Conservation (phyloP, 148 eudicot genomes). For the Silene latifolia region DNA sequence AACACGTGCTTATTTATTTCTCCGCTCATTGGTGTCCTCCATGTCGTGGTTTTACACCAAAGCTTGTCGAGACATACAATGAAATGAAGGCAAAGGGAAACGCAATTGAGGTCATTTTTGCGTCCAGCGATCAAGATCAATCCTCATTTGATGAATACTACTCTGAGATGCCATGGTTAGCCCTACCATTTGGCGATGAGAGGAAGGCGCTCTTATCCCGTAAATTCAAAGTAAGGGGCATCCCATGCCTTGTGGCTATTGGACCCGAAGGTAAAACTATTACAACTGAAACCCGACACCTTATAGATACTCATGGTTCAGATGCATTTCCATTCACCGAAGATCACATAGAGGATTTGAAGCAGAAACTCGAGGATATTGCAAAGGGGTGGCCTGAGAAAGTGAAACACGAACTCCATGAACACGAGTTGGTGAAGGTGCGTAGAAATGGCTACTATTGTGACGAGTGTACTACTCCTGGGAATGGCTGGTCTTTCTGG, state of each 20-base stretch:
- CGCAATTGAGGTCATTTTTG: constrained; percentile 46
- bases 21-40: constrained; percentile 69
- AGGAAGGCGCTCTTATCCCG: constrained; percentile 34
- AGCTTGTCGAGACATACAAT: constrained; percentile 42
- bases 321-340: constrained; percentile 55
- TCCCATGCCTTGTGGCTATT: constrained; percentile 42
- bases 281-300: constrained; percentile 38
- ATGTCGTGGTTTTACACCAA: constrained; percentile 52
- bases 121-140: constrained; percentile 47
- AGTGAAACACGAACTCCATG: constrained; percentile 34
- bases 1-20: constrained; percentile 51
- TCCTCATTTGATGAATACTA: constrained; percentile 39
- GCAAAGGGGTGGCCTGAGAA: constrained; percentile 48
- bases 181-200: constrained; percentile 53
- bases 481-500: constrained; percentile 25
- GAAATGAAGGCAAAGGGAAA: constrained; percentile 48
- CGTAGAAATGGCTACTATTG: constrained; percentile 23
- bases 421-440: constrained; percentile 29
- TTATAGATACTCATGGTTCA: constrained; percentile 37
- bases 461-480: constrained; percentile 20
- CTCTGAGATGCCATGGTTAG: constrained; percentile 52
- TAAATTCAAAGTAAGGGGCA: constrained; percentile 40
- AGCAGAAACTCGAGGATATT: constrained; percentile 29
- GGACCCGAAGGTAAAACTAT: constrained; percentile 43
- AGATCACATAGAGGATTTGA: constrained; percentile 34